Evolutionary conservation across 2,329 filamentous ascomycete species (phyloP).

Genomic region (Mariannaea sp.): DNA sequence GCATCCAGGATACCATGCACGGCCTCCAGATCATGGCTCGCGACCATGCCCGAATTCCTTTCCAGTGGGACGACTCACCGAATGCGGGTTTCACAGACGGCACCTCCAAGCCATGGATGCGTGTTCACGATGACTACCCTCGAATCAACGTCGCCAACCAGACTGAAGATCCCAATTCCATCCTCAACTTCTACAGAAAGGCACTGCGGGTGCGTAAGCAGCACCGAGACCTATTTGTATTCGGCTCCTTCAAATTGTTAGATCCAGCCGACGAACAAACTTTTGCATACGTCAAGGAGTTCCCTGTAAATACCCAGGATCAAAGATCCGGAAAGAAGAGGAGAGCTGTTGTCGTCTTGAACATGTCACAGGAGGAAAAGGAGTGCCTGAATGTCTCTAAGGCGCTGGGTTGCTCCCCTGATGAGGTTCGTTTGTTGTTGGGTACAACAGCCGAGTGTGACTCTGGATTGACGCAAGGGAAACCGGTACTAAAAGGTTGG

Average conservation of each 20-base stretch:
- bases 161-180: conserved; percentile 49
- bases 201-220: conserved; percentile 57
- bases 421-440: conserved; percentile 34
- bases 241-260: conserved; percentile 62
- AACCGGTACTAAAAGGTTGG: conserved; percentile 18
- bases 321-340: conserved; percentile 25
- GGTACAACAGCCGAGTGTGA: conserved; percentile 31
- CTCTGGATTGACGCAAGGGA: not conserved
- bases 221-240: conserved; percentile 63
- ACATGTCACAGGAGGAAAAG: conserved; percentile 50
- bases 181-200: conserved; percentile 64
- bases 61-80: conserved; percentile 65
- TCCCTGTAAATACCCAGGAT: conserved; percentile 16
- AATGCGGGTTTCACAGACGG: conserved; percentile 65
- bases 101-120: conserved; percentile 65
- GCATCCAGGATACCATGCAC: conserved; percentile 52
- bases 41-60: conserved; percentile 68
- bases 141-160: conserved; percentile 61
- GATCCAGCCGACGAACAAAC: conserved; percentile 56
- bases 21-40: conserved; percentile 62
- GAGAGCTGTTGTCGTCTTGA: conserved; percentile 49
- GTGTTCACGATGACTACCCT: conserved; percentile 62
- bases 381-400: conserved; percentile 31
- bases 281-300: conserved; percentile 60
- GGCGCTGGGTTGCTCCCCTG: conserved; percentile 25